These are phyloP conservation scores for Grammothele lineata DNA, from an alignment of 768 basidiomycete species.

Conservation along the genomic window DNA sequence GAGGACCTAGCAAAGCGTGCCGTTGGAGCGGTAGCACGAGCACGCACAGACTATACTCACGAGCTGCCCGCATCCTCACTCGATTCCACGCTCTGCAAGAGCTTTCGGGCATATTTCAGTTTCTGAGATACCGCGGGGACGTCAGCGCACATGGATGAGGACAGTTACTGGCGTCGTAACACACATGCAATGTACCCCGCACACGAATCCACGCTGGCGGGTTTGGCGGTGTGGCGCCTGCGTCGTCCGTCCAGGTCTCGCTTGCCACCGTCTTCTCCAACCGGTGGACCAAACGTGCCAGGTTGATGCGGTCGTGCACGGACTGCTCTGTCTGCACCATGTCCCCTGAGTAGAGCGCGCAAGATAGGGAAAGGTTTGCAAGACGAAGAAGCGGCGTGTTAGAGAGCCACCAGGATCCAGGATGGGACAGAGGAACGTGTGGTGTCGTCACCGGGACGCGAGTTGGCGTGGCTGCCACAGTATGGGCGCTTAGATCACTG, in stretches of 20 bases:
- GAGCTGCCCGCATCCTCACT: constrained; percentile 32
- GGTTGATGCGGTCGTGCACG: constrained; percentile 64
- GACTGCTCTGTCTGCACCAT: constrained; percentile 19
- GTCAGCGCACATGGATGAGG: background rate
- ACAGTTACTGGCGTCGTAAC: constrained; percentile 24
- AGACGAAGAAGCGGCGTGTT: too few species aligned
- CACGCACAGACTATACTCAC: too few species aligned
- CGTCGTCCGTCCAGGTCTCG: constrained; percentile 30
- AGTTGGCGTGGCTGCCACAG: background rate
- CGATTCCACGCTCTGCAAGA: constrained; percentile 56
- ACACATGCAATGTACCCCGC: constrained; percentile 53
- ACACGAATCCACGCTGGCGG: constrained; percentile 46
- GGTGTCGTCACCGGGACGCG: too few species aligned
- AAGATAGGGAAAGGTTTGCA: background rate
- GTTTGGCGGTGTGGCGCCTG: constrained; percentile 12
- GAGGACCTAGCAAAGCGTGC: constrained; percentile 5
- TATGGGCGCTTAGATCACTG: background rate
- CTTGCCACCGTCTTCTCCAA: constrained; percentile 51
- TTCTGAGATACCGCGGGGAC: too few species aligned
- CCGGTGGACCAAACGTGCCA: constrained; percentile 53
- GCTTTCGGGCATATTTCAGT: constrained; percentile 51
- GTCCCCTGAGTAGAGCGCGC: background rate
- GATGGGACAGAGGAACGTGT: too few species aligned
- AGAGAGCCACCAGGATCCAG: too few species aligned
- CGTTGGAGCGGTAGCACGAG: too few species aligned